phyloP scores from a whole-genome alignment of 306 rosid genomes.

The Hippophae tibetana region DNA sequence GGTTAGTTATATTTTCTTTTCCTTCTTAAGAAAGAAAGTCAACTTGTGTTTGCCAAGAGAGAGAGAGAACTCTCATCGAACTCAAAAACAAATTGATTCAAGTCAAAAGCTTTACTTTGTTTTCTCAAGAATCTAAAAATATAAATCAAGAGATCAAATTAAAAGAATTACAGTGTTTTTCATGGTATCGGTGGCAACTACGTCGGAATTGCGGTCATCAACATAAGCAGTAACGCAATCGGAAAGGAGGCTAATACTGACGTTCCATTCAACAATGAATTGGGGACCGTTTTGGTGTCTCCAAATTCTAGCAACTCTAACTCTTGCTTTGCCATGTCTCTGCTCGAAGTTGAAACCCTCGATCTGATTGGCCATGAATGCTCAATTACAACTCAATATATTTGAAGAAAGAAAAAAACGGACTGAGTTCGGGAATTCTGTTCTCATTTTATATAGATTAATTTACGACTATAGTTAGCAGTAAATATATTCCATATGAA shows the following conservation, averaged over 20 bases:
- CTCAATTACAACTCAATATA: not conserved
- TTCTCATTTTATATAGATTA: no score
- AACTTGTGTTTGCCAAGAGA: no score
- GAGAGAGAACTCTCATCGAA: no score
- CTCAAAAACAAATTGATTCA: not conserved
- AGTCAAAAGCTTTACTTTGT: not conserved
- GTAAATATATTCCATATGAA: no score
- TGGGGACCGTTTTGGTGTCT: conserved; percentile 44
- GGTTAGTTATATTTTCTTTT: no score
- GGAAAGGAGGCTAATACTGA: conserved; percentile 60
- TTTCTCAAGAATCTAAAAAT: not conserved
- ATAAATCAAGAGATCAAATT: not conserved
- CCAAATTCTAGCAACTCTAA: conserved; percentile 84
- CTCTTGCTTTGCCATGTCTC: conserved; percentile 77
- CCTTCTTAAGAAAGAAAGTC: no score
- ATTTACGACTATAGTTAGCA: no score
- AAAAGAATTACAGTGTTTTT: conserved; percentile 58
- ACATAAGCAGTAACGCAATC: conserved; percentile 60
- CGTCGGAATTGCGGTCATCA: conserved; percentile 59
- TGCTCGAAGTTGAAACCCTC: conserved; percentile 68
- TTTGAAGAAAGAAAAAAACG: no score
- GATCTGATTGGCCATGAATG: conserved; percentile 31
- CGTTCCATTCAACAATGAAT: conserved; percentile 76
- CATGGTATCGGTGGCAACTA: conserved; percentile 92
- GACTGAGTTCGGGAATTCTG: no score